Evolutionary conservation across 202 grass and related monocot species (phyloP).

Genomic region (Panicum hallii): DNA sequence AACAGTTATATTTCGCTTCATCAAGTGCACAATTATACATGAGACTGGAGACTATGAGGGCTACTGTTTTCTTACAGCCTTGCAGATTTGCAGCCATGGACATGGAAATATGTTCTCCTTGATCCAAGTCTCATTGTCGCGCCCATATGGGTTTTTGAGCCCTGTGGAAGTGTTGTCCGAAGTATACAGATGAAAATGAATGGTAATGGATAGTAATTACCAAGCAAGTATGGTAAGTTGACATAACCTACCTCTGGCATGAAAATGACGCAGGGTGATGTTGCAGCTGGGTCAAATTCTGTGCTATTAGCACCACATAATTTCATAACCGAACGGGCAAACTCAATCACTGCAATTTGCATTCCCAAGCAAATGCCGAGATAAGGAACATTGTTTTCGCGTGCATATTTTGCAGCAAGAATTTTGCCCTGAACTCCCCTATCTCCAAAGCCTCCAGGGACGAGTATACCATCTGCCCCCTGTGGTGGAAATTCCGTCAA

Average conservation of each 20-base stretch:
- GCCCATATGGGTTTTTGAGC: constrained; percentile 94
- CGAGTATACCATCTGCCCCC: constrained; percentile 88
- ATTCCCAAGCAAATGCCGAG: constrained; percentile 98
- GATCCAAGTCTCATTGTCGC: constrained; percentile 96
- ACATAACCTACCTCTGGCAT: constrained; percentile 91
- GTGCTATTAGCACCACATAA: constrained; percentile 84
- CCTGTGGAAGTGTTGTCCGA: constrained; percentile 57
- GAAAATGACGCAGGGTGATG: constrained; percentile 79
- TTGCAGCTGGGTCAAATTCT: constrained; percentile 81
- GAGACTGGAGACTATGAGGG: not conserved
- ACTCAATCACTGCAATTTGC: constrained; percentile 96
- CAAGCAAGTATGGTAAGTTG: constrained; percentile 27
- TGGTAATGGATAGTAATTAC: constrained; percentile 11
- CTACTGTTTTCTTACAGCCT: constrained; percentile 70
- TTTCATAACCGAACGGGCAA: constrained; percentile 85
- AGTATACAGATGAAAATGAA: constrained; percentile 41
- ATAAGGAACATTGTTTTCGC: constrained; percentile 88
- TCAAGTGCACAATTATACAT: not conserved
- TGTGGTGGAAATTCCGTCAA: constrained; percentile 53
- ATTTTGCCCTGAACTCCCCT: constrained; percentile 96
- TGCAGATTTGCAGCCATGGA: constrained; percentile 65
- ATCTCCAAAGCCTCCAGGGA: constrained; percentile 95
- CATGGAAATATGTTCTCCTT: constrained; percentile 83
- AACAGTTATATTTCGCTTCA: constrained; percentile 30
- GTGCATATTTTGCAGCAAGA: constrained; percentile 94